A percentile compares a stretch with the other conserved stretches of the same genome.
Evolutionary conservation across 2,329 filamentous ascomycete genomes (phyloP).

Genomic region (Aspergillus aculeatinus): DNA sequence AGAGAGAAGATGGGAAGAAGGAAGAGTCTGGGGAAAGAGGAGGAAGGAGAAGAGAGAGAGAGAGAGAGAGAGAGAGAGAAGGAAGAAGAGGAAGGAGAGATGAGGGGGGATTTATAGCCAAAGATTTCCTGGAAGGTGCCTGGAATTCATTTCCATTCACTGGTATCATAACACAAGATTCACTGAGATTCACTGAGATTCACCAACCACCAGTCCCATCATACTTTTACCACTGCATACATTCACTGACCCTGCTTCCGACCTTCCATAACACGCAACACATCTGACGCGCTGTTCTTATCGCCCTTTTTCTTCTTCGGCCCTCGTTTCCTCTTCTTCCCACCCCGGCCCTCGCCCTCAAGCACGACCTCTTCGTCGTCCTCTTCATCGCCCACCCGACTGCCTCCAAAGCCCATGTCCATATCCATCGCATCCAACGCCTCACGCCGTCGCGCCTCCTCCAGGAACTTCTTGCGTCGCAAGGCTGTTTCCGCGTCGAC

Average conservation of each 20-base stretch:
- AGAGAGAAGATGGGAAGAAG: too few species aligned
- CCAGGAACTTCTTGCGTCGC: slow-evolving; percentile 71
- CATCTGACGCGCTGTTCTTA: slow-evolving; percentile 71
- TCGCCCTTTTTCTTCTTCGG: slow-evolving; percentile 54
- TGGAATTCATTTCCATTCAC: neutral
- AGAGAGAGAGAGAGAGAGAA: neutral
- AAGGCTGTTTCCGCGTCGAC: slow-evolving; percentile 63
- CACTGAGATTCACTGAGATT: too few species aligned
- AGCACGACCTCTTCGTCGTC: slow-evolving; percentile 69
- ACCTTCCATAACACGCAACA: slow-evolving; percentile 73
- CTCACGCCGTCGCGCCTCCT: slow-evolving; percentile 55
- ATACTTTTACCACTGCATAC: neutral
- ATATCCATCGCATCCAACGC: slow-evolving; percentile 86
- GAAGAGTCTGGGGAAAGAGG: too few species aligned
- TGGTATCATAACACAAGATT: neutral
- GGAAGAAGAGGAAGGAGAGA: neutral
- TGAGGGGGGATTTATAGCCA: neutral
- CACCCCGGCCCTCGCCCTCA: slow-evolving; percentile 42
- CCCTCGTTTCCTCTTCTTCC: slow-evolving; percentile 54
- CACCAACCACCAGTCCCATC: neutral
- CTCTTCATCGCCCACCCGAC: slow-evolving; percentile 80
- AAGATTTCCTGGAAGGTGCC: neutral
- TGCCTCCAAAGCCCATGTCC: slow-evolving; percentile 91
- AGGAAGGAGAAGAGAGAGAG: too few species aligned
- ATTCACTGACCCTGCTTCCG: slow-evolving; percentile 45